These are phyloP conservation scores for Durio zibethinus DNA, from an alignment of 345 rosid species.

Conservation along the genomic window DNA sequence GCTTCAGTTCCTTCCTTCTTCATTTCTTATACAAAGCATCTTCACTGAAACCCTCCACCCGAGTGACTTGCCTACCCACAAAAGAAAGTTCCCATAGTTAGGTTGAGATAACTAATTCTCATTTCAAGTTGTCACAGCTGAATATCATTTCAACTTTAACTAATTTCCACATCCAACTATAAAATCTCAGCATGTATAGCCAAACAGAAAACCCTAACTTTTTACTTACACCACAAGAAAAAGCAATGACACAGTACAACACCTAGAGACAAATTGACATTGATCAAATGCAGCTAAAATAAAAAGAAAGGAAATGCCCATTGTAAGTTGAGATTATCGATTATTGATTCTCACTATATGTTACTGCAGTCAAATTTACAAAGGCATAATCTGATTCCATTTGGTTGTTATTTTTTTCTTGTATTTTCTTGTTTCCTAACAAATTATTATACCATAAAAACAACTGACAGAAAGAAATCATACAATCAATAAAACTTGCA, in stretches of 20 bases:
- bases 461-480: neutral
- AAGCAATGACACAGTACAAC: no score
- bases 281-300: neutral
- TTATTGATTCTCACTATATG: no score
- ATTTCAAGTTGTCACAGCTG: neutral
- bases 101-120: neutral
- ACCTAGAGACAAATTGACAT: neutral
- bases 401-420: neutral
- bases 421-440: neutral
- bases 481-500: neutral
- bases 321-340: no score
- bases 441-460: neutral
- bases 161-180: neutral
- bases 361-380: neutral
- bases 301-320: no score
- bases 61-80: conserved; percentile 54
- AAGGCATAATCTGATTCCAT: neutral
- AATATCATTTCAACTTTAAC: neutral
- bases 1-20: conserved; percentile 33
- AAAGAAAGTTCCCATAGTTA: neutral
- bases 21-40: conserved; percentile 66
- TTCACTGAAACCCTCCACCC: conserved; percentile 51
- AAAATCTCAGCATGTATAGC: neutral
- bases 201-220: neutral
- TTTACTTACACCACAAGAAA: neutral